phyloP scores from a whole-genome alignment of 1,284 basidiomycete genomes.

The Flammula alnicola region DNA sequence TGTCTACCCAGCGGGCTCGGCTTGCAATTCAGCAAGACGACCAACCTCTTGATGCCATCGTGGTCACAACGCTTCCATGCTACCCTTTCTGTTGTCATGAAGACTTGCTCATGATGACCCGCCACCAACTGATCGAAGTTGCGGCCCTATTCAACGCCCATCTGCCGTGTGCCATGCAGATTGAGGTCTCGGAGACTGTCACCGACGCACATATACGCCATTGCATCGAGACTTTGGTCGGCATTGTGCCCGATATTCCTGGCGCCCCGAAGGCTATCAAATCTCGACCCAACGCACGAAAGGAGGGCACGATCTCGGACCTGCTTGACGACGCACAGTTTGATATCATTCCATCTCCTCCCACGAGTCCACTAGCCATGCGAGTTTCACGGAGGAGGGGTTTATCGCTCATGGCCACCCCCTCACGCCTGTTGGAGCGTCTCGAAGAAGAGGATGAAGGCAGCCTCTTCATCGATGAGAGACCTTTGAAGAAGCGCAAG shows the following conservation, averaged over 20 bases:
- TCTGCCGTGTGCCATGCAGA: slow-evolving; percentile 15
- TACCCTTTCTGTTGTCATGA: slow-evolving; percentile 27
- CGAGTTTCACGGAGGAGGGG: slow-evolving; percentile 17
- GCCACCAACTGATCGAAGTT: slow-evolving; percentile 19
- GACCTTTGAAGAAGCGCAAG: slow-evolving; percentile 21
- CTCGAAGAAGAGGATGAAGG: slow-evolving; percentile 23
- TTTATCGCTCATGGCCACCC: slow-evolving; percentile 7
- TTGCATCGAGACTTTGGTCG: slow-evolving; percentile 21
- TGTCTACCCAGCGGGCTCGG: slow-evolving; percentile 6
- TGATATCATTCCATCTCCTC: slow-evolving; percentile 13
- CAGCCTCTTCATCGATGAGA: slow-evolving; percentile 8
- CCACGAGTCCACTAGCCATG: slow-evolving; percentile 22
- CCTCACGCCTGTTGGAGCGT: slow-evolving; percentile 14
- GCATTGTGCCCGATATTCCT: slow-evolving; percentile 19
- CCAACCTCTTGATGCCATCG: slow-evolving; percentile 20
- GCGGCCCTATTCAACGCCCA: slow-evolving; percentile 19
- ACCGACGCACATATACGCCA: slow-evolving; percentile 20
- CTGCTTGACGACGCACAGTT: neutral
- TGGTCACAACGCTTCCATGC: slow-evolving; percentile 21
- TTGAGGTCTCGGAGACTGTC: slow-evolving; percentile 18
- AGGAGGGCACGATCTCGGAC: neutral
- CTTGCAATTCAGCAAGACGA: slow-evolving; percentile 25
- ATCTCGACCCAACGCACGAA: slow-evolving; percentile 5
- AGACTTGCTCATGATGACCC: slow-evolving; percentile 24
- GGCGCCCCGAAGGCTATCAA: slow-evolving; percentile 21